Conservation (phyloP, 257 asterid species). For the Parsonsia alboflavescens region DNA sequence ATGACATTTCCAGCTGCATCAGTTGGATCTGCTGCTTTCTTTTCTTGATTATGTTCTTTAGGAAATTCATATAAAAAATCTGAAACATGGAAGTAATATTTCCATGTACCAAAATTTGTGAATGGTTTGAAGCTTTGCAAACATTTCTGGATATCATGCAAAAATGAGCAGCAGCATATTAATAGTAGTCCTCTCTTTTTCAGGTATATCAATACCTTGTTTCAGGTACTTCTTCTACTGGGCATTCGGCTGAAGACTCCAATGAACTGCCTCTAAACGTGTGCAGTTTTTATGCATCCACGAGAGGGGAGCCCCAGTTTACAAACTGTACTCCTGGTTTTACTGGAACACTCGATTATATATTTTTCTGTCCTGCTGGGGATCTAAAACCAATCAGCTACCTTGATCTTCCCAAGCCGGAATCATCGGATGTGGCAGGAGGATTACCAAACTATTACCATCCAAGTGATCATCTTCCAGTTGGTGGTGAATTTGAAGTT, state of each 20-base stretch:
- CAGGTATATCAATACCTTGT: constrained; percentile 76
- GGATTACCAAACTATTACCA: constrained; percentile 83
- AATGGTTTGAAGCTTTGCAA: background rate
- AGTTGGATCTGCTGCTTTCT: too few relatives aligned
- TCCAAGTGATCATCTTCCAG: constrained; percentile 95
- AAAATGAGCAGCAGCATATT: background rate
- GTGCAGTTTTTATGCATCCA: constrained; percentile 63
- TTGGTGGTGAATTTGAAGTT: constrained; percentile 86
- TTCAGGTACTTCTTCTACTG: constrained; percentile 46
- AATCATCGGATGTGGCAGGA: constrained; percentile 59
- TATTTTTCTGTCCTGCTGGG: constrained; percentile 58
- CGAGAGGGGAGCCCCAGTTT: constrained; percentile 80
- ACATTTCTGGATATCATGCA: background rate
- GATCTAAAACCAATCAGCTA: constrained; percentile 56
- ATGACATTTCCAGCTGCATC: too few relatives aligned
- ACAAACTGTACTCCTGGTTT: constrained; percentile 94
- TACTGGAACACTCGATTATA: constrained; percentile 80
- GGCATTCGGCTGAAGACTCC: constrained; percentile 23
- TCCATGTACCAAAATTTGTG: too few relatives aligned
- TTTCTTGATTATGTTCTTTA: too few relatives aligned
- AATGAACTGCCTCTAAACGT: constrained; percentile 56
- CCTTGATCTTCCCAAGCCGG: constrained; percentile 67
- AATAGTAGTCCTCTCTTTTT: constrained; percentile 11
- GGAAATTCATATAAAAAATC: too few relatives aligned
- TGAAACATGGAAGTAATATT: too few relatives aligned